phyloP scores from a whole-genome alignment of 2,329 filamentous ascomycete species.

The Fusarium sp. region DNA sequence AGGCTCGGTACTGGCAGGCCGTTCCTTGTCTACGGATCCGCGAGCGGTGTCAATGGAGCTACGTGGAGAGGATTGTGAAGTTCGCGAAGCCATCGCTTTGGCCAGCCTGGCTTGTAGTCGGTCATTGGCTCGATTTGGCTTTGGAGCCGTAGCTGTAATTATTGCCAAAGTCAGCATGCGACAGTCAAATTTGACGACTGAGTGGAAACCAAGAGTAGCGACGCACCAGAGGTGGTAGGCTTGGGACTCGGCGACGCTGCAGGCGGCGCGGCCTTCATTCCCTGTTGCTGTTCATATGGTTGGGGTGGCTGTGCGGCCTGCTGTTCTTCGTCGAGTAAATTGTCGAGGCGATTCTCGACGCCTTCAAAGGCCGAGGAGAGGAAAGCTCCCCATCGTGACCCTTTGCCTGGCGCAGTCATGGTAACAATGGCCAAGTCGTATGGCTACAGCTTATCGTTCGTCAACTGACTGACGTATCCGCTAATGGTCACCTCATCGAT shows the following conservation, averaged over 20 bases:
- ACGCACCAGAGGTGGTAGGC: conserved; percentile 19
- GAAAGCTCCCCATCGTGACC: conserved; percentile 79
- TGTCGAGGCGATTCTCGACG: conserved; percentile 92
- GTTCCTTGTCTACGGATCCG: conserved; percentile 45
- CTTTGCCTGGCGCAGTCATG: conserved; percentile 64
- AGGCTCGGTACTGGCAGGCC: conserved; percentile 33
- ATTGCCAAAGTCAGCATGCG: conserved; percentile 1
- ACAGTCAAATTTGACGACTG: not conserved
- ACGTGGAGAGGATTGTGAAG: conserved; percentile 51
- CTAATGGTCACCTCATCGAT: conserved; percentile 39
- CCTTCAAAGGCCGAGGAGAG: conserved; percentile 92
- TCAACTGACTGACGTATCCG: conserved; percentile 38
- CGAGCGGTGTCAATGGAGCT: conserved; percentile 53
- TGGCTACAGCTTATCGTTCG: conserved; percentile 24
- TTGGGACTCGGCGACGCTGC: conserved; percentile 49
- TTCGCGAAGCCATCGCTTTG: conserved; percentile 83
- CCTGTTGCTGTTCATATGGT: conserved; percentile 36
- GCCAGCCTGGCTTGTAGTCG: conserved; percentile 90
- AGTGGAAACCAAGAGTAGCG: not conserved
- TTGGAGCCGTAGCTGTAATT: conserved; percentile 63
- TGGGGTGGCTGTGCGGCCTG: conserved; percentile 15
- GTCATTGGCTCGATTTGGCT: conserved; percentile 78
- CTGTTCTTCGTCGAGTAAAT: conserved; percentile 81
- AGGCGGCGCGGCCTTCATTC: conserved; percentile 32
- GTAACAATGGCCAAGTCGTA: conserved; percentile 20